These are phyloP conservation scores for Daldinia grandis DNA, from an alignment of 495 filamentous ascomycete species.

Conservation along the genomic window DNA sequence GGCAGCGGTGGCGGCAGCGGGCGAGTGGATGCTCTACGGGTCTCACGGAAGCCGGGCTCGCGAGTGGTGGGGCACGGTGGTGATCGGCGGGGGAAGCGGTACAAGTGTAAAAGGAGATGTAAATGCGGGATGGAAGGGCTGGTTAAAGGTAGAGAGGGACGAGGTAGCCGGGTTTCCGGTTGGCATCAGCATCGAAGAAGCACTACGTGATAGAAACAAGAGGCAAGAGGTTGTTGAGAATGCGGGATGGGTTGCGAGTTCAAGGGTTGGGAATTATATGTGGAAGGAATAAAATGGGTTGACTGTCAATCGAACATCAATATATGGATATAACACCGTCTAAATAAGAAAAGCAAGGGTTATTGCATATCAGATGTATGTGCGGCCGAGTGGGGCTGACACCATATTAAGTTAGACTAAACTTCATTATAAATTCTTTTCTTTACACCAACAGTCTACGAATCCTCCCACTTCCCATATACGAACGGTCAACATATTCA, in stretches of 20 bases:
- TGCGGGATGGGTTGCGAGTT: conserved; percentile 47
- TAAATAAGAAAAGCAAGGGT: conserved; percentile 30
- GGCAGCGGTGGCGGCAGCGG: conserved; percentile 44
- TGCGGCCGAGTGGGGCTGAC: neutral
- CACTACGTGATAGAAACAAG: conserved; percentile 57
- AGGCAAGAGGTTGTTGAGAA: conserved; percentile 53
- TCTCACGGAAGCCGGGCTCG: conserved; percentile 53
- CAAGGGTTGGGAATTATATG: conserved; percentile 43
- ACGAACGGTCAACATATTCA: conserved; percentile 5
- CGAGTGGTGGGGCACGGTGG: conserved; percentile 60
- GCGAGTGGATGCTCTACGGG: conserved; percentile 60
- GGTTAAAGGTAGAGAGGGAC: conserved; percentile 57
- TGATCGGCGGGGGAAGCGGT: conserved; percentile 51
- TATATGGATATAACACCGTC: conserved; percentile 32
- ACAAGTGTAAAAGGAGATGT: conserved; percentile 39
- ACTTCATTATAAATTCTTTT: conserved; percentile 1
- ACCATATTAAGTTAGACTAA: neutral
- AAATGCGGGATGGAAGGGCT: conserved; percentile 57
- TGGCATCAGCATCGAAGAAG: conserved; percentile 64
- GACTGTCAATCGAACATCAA: conserved; percentile 17
- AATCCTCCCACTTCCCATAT: conserved; percentile 14
- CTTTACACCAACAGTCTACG: conserved; percentile 31
- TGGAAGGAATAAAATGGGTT: conserved; percentile 23
- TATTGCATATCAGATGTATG: conserved; percentile 29
- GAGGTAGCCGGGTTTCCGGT: conserved; percentile 58